These are phyloP conservation scores for Cyberlindnera mrakii DNA, from an alignment of 805 yeast species.

Conservation along the genomic window DNA sequence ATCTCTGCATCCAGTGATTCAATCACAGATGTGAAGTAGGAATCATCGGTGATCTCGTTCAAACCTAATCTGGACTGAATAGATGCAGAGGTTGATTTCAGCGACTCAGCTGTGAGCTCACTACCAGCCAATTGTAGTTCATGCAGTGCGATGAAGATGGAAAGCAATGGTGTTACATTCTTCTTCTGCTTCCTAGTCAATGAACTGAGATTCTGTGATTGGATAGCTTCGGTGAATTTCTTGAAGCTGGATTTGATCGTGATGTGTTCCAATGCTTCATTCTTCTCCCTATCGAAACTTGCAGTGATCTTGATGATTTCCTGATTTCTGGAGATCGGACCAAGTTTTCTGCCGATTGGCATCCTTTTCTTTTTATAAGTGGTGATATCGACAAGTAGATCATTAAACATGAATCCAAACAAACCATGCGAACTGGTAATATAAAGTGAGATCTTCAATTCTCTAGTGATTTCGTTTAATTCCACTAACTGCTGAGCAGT, in stretches of 20 bases:
- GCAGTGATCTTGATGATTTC: constrained; percentile 35
- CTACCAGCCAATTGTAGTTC: constrained; percentile 29
- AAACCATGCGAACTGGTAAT: constrained; percentile 69
- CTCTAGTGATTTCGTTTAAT: constrained; percentile 54
- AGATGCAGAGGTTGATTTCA: constrained; percentile 25
- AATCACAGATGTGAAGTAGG: constrained; percentile 34
- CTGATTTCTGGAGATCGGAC: constrained; percentile 37
- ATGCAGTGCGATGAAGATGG: constrained; percentile 58
- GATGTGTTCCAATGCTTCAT: constrained; percentile 30
- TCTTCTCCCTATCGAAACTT: constrained; percentile 29
- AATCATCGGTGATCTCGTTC: constrained; percentile 35
- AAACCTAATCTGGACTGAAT: constrained; percentile 35
- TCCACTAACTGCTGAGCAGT: constrained; percentile 31
- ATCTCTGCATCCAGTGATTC: constrained; percentile 56
- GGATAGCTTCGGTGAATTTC: constrained; percentile 30
- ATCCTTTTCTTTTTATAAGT: constrained; percentile 46
- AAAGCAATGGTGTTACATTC: constrained; percentile 44
- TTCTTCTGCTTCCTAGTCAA: constrained; percentile 36
- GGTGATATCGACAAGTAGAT: constrained; percentile 60
- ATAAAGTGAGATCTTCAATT: constrained; percentile 57
- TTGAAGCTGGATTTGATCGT: constrained; percentile 32
- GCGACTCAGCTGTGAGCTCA: constrained; percentile 19
- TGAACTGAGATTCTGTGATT: constrained; percentile 19
- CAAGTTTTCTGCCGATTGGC: constrained; percentile 43
- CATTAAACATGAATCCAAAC: constrained; percentile 77